A percentile compares a stretch with the other conserved stretches of the same genome.
Evolutionary conservation across 352 stramenopile genomes (phyloP).

Genomic region (Globisporangium canariense): DNA sequence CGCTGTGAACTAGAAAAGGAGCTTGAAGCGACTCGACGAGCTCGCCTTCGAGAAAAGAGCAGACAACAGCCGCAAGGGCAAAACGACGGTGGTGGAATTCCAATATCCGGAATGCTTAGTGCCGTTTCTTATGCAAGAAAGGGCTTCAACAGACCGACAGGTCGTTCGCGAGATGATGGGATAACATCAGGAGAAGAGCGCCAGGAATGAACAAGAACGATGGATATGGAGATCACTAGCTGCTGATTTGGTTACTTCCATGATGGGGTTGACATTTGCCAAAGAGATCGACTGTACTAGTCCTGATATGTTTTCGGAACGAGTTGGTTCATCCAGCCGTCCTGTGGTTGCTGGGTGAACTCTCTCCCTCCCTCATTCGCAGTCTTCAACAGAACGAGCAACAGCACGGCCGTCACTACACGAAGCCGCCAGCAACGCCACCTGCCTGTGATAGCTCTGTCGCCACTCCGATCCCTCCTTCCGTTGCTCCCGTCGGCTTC

Average conservation of each 20-base stretch:
- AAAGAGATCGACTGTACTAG: no score
- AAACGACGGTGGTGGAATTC: background rate
- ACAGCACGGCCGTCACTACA: background rate
- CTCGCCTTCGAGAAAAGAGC: slow-evolving; percentile 22
- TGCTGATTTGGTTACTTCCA: no score
- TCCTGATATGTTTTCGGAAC: no score
- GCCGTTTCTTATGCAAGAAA: background rate
- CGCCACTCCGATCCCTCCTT: no score
- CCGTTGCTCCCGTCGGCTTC: no score
- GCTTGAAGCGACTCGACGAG: slow-evolving; percentile 42
- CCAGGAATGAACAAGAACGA: background rate
- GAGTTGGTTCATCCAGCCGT: no score
- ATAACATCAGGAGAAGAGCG: background rate
- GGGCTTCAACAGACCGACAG: background rate
- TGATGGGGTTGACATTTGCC: no score
- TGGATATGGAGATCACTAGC: background rate
- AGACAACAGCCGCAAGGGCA: slow-evolving; percentile 6
- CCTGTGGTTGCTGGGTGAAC: no score
- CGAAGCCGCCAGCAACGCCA: background rate
- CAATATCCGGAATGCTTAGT: background rate
- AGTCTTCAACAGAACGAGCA: no score
- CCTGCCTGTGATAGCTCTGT: background rate
- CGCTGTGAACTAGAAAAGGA: slow-evolving; percentile 66
- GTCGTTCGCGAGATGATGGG: background rate
- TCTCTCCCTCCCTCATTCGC: no score